Evolutionary conservation across 805 yeast species (phyloP).

Genomic region (Jamesozyma gamospora): DNA sequence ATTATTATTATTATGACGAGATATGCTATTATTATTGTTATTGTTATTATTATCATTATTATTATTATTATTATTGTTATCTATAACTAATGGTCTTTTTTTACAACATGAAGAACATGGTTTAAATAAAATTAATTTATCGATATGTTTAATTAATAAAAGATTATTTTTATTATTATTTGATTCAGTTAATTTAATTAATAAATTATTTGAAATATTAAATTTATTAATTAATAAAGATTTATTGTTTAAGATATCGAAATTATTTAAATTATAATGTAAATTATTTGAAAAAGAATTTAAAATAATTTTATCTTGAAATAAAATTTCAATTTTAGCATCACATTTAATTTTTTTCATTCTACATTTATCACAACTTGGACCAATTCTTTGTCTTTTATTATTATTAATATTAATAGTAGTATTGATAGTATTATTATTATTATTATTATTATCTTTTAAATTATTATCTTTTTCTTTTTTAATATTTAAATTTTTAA

Average conservation of each 20-base stretch:
- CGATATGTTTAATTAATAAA: conserved; percentile 19
- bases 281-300: conserved; percentile 13
- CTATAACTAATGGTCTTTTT: too few relatives aligned
- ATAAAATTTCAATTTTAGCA: conserved; percentile 44
- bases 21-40: background rate
- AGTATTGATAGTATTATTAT: background rate
- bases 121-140: conserved; percentile 37
- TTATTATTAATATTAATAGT: background rate
- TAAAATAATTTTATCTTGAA: conserved; percentile 19
- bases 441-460: background rate
- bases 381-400: conserved; percentile 57
- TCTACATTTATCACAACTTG: conserved; percentile 65
- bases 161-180: conserved; percentile 5
- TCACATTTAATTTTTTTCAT: conserved; percentile 64
- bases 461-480: background rate
- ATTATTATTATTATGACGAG: background rate
- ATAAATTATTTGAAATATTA: background rate
- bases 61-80: background rate
- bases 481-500: background rate
- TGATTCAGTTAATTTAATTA: background rate
- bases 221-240: background rate
- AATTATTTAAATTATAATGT: conserved; percentile 7
- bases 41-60: background rate
- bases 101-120: conserved; percentile 46
- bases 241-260: background rate